phyloP scores from a whole-genome alignment of 1,284 basidiomycete species.

The Melampsora americana region DNA sequence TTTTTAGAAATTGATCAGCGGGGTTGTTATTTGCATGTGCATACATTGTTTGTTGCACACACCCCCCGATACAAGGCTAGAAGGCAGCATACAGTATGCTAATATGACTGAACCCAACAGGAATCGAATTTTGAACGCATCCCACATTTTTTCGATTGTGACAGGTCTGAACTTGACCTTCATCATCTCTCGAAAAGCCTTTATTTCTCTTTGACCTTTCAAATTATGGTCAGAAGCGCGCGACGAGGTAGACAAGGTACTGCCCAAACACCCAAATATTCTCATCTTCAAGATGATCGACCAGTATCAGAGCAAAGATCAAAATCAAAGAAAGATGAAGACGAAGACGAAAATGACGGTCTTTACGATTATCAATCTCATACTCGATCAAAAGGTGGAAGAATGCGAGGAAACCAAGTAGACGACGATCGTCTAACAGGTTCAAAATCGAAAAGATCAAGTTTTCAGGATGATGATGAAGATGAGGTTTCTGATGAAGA shows the following conservation, averaged over 20 bases:
- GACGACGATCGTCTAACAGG: conserved; percentile 32
- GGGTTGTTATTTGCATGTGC: too few species aligned
- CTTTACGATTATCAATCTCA: conserved; percentile 36
- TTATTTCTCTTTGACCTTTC: not conserved
- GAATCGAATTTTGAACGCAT: too few species aligned
- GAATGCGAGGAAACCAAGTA: conserved; percentile 35
- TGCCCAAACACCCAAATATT: not conserved
- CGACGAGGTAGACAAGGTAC: conserved; percentile 32
- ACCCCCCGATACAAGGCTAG: too few species aligned
- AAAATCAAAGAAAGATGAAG: not conserved
- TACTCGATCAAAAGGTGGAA: conserved; percentile 22
- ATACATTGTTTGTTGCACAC: too few species aligned
- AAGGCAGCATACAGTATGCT: too few species aligned
- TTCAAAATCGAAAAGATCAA: not conserved
- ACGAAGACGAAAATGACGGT: not conserved
- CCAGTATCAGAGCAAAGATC: not conserved
- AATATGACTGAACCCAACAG: too few species aligned
- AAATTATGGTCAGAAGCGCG: conserved; percentile 27
- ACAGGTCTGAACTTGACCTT: too few species aligned
- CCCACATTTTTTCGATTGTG: too few species aligned
- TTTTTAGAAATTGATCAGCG: too few species aligned
- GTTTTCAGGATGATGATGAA: not conserved
- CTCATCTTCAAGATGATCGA: not conserved
- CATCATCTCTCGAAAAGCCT: too few species aligned
- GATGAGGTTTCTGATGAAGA: conserved; percentile 9